A percentile compares a stretch with the other conserved stretches of the same genome.
Evolutionary conservation across 345 rosid genomes (phyloP).

Genomic region (Salix udensis): DNA sequence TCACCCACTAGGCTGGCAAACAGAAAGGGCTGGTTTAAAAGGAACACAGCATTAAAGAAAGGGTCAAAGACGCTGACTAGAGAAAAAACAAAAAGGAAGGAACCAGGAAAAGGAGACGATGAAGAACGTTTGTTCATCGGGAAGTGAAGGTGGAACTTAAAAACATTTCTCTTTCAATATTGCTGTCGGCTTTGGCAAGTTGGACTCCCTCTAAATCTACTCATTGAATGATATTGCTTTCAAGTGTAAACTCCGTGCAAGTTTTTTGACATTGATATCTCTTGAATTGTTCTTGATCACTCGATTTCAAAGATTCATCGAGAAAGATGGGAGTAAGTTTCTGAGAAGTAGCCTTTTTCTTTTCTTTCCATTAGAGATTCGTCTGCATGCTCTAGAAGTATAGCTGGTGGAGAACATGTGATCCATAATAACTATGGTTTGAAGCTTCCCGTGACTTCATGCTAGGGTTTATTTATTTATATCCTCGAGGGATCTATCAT

Average conservation of each 20-base stretch:
- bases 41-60: not conserved
- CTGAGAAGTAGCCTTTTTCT: not conserved
- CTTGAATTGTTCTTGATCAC: not conserved
- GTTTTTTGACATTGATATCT: not conserved
- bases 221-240: not conserved
- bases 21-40: not conserved
- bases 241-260: not conserved
- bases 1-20: not conserved
- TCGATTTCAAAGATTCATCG: not conserved
- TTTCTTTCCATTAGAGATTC: not conserved
- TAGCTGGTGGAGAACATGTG: no score
- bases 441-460: no score
- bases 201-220: not conserved
- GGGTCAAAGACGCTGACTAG: constrained; percentile 8
- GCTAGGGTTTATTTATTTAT: no score
- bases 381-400: no score
- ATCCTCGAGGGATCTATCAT: no score
- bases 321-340: not conserved
- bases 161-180: constrained; percentile 1
- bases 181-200: constrained; percentile 12
- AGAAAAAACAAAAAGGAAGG: not conserved
- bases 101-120: not conserved
- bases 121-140: not conserved
- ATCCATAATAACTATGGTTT: no score
- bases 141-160: not conserved